phyloP scores from a whole-genome alignment of 495 filamentous ascomycete species.

The Viridothelium virens region DNA sequence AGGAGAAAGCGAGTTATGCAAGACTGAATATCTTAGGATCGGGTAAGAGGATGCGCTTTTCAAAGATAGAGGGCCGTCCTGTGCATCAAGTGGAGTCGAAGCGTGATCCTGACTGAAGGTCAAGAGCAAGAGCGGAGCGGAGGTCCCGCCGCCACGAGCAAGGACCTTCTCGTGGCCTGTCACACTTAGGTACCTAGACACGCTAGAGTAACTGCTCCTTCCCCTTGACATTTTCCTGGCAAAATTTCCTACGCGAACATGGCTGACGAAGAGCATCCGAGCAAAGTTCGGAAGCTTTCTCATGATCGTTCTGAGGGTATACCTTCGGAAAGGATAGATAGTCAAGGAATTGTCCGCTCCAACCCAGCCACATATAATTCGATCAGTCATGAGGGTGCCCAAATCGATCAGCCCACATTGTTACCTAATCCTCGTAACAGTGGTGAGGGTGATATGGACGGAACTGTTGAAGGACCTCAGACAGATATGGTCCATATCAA shows the following conservation, averaged over 20 bases:
- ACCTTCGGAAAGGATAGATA: neutral
- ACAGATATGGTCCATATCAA: neutral
- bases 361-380: neutral
- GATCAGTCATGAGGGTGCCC: neutral
- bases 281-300: slow-evolving; percentile 45
- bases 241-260: slow-evolving; percentile 29
- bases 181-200: neutral
- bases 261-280: slow-evolving; percentile 48
- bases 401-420: neutral
- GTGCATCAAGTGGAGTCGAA: neutral
- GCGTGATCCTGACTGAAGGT: neutral
- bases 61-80: neutral
- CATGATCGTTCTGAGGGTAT: slow-evolving; percentile 25
- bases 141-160: neutral
- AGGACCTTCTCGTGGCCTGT: too few relatives aligned
- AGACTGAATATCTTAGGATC: slow-evolving; percentile 10
- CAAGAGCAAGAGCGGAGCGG: neutral
- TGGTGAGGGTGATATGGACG: neutral
- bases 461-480: neutral
- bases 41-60: slow-evolving; percentile 8
- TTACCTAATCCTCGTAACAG: too few relatives aligned
- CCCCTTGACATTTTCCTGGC: neutral
- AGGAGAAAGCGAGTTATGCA: slow-evolving; percentile 14
- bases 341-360: neutral
- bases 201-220: neutral